Conservation (phyloP, 768 basidiomycete species). For the Tephrocybe sp. region DNA sequence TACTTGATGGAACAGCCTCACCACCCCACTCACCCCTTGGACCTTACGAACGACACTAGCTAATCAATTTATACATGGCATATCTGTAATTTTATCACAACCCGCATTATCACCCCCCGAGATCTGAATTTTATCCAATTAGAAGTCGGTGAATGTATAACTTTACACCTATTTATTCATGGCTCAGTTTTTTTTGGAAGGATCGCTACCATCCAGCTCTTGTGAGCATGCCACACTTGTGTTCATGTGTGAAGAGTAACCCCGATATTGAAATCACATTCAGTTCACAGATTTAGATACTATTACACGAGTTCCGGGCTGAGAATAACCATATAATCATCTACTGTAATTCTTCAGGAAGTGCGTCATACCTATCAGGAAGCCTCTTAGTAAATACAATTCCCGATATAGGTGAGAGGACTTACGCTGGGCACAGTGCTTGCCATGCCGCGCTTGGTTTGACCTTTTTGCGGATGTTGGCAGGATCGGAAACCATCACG, state of each 20-base stretch:
- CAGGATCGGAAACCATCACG: constrained; percentile 33
- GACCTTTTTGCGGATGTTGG: constrained; percentile 12
- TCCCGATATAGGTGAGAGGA: background rate
- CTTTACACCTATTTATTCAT: too few species aligned
- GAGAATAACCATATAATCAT: too few species aligned
- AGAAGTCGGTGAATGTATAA: too few species aligned
- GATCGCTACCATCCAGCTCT: too few species aligned
- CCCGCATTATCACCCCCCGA: background rate
- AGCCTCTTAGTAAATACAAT: background rate
- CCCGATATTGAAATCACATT: too few species aligned
- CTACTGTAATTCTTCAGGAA: constrained; percentile 11
- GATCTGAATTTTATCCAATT: background rate
- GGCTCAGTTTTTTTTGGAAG: too few species aligned
- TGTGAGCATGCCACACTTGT: too few species aligned
- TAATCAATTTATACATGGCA: too few species aligned
- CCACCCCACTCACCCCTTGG: background rate
- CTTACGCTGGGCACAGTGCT: constrained; percentile 26
- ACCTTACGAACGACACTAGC: too few species aligned
- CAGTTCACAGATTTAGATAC: too few species aligned
- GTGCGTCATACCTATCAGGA: constrained; percentile 15
- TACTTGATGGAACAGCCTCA: background rate
- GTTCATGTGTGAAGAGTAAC: too few species aligned
- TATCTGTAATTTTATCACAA: background rate
- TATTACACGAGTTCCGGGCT: too few species aligned
- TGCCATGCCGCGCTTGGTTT: constrained; percentile 22